phyloP scores from a whole-genome alignment of 768 basidiomycete genomes.

The Boletus rufocinnamomeus region DNA sequence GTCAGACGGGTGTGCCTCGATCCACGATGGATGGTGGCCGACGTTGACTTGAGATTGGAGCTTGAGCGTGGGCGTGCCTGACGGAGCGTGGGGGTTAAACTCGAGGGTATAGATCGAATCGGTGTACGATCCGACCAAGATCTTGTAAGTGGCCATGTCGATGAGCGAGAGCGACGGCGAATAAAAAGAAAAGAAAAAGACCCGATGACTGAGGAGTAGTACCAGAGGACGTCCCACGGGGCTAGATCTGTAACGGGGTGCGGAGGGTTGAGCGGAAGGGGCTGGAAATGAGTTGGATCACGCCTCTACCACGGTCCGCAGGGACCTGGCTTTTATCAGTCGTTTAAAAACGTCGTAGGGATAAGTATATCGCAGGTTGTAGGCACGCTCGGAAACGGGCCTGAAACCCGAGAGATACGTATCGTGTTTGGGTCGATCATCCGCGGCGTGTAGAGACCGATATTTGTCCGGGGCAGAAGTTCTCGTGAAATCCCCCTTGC shows the following conservation, averaged over 20 bases:
- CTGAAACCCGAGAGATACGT: too few species aligned
- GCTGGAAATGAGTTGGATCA: background rate
- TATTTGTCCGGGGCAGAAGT: too few species aligned
- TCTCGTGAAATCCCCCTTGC: too few species aligned
- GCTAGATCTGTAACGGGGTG: too few species aligned
- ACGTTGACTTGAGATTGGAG: slow-evolving; percentile 47
- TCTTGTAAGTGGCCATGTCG: slow-evolving; percentile 33
- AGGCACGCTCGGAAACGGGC: background rate
- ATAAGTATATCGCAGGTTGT: background rate
- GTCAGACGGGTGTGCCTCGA: slow-evolving; percentile 60
- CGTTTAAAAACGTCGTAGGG: background rate
- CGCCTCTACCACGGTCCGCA: background rate
- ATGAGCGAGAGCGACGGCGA: background rate
- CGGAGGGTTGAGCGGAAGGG: background rate
- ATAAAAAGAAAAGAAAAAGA: background rate
- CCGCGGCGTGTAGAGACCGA: too few species aligned
- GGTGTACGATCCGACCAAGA: slow-evolving; percentile 68
- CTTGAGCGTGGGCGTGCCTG: slow-evolving; percentile 50
- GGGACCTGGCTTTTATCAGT: background rate
- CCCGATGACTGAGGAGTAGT: background rate
- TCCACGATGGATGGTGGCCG: slow-evolving; percentile 76
- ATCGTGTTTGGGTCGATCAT: background rate
- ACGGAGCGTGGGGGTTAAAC: slow-evolving; percentile 59
- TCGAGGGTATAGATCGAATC: slow-evolving; percentile 60
- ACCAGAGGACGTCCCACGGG: too few species aligned